A percentile compares a stretch with the other conserved stretches of the same genome.
These are phyloP conservation scores for Suillus brevipes DNA, from an alignment of 768 basidiomycete species.

Conservation along the genomic window DNA sequence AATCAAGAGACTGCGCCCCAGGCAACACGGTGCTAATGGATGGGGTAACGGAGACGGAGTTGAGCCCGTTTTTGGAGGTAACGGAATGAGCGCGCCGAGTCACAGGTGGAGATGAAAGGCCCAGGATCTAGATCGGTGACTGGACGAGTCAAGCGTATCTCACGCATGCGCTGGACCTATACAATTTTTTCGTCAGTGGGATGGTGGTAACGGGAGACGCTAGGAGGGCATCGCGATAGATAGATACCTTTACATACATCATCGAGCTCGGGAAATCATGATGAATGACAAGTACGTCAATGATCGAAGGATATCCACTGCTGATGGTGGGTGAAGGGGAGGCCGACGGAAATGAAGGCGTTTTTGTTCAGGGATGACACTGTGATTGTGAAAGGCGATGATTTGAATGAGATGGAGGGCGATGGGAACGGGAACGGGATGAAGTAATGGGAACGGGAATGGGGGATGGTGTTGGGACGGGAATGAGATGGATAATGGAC, in stretches of 20 bases:
- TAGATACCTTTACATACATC: neutral
- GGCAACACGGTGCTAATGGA: slow-evolving; percentile 8
- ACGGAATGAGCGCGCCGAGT: neutral
- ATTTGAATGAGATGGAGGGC: neutral
- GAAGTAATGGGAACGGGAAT: too few species aligned
- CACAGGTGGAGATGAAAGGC: neutral
- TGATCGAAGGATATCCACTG: neutral
- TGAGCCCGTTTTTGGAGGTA: neutral
- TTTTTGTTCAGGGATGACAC: neutral
- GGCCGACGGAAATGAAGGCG: neutral
- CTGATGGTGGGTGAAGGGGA: neutral
- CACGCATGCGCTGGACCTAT: neutral
- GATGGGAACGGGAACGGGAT: too few species aligned
- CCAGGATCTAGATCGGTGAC: neutral
- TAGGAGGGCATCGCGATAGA: neutral
- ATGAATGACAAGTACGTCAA: neutral
- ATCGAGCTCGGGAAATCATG: neutral
- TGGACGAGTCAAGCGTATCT: neutral
- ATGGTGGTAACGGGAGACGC: neutral
- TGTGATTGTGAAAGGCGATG: neutral
- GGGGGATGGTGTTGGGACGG: neutral
- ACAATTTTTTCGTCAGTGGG: neutral
- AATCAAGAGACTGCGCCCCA: slow-evolving; percentile 26
- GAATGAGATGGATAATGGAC: neutral
- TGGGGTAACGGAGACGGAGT: neutral